Conservation (phyloP, 768 basidiomycete species). For the Strobilomyces dryophilus region DNA sequence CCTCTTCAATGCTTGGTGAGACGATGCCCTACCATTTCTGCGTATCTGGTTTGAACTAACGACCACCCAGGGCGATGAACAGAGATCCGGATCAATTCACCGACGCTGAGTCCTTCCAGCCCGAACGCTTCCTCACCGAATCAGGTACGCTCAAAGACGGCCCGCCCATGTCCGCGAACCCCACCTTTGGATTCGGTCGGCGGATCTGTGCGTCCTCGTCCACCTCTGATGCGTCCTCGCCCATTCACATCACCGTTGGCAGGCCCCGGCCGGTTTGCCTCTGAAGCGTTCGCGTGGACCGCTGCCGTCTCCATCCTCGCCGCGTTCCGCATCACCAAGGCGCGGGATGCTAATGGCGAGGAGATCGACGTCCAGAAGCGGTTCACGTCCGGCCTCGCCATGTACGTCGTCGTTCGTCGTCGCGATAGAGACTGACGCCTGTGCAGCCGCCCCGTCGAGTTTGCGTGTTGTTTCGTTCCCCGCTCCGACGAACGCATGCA, state of each 20-base stretch:
- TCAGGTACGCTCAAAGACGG: slow-evolving; percentile 12
- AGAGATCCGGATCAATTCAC: slow-evolving; percentile 14
- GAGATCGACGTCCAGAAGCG: slow-evolving; percentile 20
- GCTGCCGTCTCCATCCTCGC: slow-evolving; percentile 23
- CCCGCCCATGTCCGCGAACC: slow-evolving; percentile 10
- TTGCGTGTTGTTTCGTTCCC: slow-evolving; percentile 20
- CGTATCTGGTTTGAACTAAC: background rate
- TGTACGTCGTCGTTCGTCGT: slow-evolving; percentile 9
- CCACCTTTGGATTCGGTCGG: slow-evolving; percentile 24
- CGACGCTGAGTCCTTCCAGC: slow-evolving; percentile 23
- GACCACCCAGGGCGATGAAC: slow-evolving; percentile 20
- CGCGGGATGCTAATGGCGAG: slow-evolving; percentile 17
- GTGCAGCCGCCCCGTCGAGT: slow-evolving; percentile 18
- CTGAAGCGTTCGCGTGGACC: slow-evolving; percentile 21
- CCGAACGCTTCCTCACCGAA: slow-evolving; percentile 22
- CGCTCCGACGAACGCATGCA: slow-evolving; percentile 11
- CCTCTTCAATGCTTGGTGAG: slow-evolving; percentile 35
- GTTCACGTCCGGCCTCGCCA: slow-evolving; percentile 21
- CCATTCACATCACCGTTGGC: background rate
- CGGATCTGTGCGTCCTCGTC: slow-evolving; percentile 16
- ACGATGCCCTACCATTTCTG: background rate
- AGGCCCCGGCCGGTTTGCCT: slow-evolving; percentile 22
- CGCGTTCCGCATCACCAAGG: slow-evolving; percentile 18
- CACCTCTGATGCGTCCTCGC: background rate
- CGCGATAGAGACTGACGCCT: background rate